Conservation (phyloP, 768 basidiomycete genomes). For the Dacryopinax spathularia region DNA sequence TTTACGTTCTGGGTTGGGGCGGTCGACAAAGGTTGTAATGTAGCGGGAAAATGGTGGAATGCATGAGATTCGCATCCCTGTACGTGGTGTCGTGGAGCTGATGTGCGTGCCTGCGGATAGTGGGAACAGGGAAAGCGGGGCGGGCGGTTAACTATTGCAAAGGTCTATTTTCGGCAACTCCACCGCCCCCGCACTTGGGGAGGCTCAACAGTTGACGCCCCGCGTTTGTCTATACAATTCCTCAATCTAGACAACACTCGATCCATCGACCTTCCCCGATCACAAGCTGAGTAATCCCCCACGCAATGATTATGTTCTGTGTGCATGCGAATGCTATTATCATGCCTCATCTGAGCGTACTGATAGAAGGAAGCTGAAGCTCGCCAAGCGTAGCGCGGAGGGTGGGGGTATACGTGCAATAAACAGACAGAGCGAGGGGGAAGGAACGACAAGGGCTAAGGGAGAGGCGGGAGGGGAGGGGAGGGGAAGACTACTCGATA, state of each 20-base stretch:
- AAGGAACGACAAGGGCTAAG: neutral
- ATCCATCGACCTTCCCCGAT: too few species aligned
- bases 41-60: neutral
- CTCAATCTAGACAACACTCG: too few species aligned
- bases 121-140: too few species aligned
- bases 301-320: neutral
- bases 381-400: too few species aligned
- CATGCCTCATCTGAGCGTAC: neutral
- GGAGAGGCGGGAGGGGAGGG: neutral
- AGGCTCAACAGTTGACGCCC: too few species aligned
- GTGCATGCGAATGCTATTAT: neutral
- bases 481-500: neutral
- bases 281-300: too few species aligned
- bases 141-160: too few species aligned
- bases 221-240: too few species aligned
- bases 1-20: neutral
- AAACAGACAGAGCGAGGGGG: neutral
- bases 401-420: neutral
- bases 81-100: too few species aligned
- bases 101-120: too few species aligned
- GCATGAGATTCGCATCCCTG: neutral
- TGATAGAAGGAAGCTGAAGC: slow-evolving; percentile 1
- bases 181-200: too few species aligned
- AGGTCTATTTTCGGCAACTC: too few species aligned
- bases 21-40: neutral